Evolutionary conservation across 441 rosid species (phyloP), one percentile per base, ranked within the genome.

Genomic region (Raphanus hybrid): DNA sequence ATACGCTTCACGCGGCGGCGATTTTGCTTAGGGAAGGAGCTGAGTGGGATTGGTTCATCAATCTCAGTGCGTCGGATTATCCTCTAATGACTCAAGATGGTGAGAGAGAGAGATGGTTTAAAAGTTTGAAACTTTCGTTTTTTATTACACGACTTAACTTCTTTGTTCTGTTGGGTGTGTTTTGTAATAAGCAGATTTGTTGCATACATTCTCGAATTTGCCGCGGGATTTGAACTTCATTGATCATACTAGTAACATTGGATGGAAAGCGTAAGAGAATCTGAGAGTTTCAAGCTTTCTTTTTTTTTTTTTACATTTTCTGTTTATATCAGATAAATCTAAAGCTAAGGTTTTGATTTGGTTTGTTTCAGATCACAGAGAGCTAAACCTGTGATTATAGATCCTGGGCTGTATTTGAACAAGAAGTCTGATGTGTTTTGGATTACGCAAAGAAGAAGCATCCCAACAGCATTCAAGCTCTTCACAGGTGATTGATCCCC

Each of bases 1-100:
- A 91, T 80, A 95, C 99, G 9, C 89, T 95, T 9, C 99, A 95
- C 69, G 98, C 95, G 1, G 99, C 99, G 15, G 97, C 98, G 6
- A 84, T 93, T 75, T 85, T 95, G 94, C 87, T 95, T 75, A 87
- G 79, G 67, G 89, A 93, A 61, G 94, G 93, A 16, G 93, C 89
- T 14, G 93, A 91, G 37, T 95, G 99, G 99, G 99, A 95, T 75
- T 94, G 99, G 99, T 94, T 94, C 32, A 92, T 94, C 50, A 94
- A 94, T 74, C 95, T 95, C 10, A 95, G 99, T 76, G 92, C 99
- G 0, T 85, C 98, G 1, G 99, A 94, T 87, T 94, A 94, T 77
- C 99, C 99, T 10, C 87, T 94, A 3, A 90, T 94, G 32, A 88
- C 92, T 15, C 99, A 91, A 75, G 99, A 95, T 79, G 99, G 99